phyloP scores from a whole-genome alignment of 805 yeast species.

The Saturnispora hagleri region DNA sequence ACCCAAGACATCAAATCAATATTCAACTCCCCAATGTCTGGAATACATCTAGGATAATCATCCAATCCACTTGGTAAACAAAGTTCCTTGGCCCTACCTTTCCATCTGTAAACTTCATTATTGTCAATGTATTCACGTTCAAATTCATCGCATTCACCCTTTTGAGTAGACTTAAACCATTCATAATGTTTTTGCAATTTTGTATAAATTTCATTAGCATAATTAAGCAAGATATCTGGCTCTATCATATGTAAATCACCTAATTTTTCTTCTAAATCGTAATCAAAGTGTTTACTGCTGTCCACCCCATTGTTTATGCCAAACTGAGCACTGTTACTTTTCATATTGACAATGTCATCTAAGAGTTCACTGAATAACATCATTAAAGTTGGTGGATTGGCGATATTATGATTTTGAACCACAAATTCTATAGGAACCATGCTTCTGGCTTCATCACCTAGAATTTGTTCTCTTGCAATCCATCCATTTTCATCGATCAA shows the following conservation, averaged over 20 bases:
- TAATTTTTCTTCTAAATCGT: slow-evolving; percentile 25
- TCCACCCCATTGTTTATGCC: slow-evolving; percentile 24
- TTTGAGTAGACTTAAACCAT: slow-evolving; percentile 78
- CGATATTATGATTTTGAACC: slow-evolving; percentile 80
- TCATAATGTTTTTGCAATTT: slow-evolving; percentile 66
- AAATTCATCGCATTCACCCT: slow-evolving; percentile 64
- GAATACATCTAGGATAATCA: slow-evolving; percentile 86
- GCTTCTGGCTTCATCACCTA: slow-evolving; percentile 84
- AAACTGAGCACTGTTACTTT: slow-evolving; percentile 1
- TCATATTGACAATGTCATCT: slow-evolving; percentile 21
- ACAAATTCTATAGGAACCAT: slow-evolving; percentile 79
- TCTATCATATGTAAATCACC: slow-evolving; percentile 47
- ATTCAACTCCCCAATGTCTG: slow-evolving; percentile 82
- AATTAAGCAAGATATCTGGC: slow-evolving; percentile 49
- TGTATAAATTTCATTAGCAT: slow-evolving; percentile 65
- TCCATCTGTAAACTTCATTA: slow-evolving; percentile 79
- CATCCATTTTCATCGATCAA: slow-evolving; percentile 87
- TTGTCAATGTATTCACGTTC: slow-evolving; percentile 45
- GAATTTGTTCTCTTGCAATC: slow-evolving; percentile 92
- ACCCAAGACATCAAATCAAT: slow-evolving; percentile 90
- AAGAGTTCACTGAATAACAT: slow-evolving; percentile 54
- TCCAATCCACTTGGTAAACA: slow-evolving; percentile 91
- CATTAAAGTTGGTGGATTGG: slow-evolving; percentile 93
- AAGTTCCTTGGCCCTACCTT: slow-evolving; percentile 78
- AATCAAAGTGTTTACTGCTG: slow-evolving; percentile 13